These are phyloP conservation scores for Amanita pseudoporphyria DNA, from an alignment of 768 basidiomycete species.

Conservation along the genomic window DNA sequence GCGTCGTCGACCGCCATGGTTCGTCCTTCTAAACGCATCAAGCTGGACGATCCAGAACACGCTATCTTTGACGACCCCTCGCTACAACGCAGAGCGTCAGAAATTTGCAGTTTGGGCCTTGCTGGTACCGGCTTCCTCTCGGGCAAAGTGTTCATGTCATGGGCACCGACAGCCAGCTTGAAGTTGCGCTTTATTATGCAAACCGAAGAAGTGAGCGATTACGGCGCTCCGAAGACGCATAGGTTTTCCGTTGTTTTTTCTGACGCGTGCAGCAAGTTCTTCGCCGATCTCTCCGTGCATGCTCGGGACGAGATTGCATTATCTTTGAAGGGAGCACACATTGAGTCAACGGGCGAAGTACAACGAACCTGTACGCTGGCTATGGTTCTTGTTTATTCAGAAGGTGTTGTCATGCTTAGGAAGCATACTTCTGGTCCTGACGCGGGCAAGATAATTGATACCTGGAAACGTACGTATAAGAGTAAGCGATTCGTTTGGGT, in stretches of 20 bases:
- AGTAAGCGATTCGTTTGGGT: neutral
- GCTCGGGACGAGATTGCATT: slow-evolving; percentile 34
- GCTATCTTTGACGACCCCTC: slow-evolving; percentile 15
- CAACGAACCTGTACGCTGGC: slow-evolving; percentile 25
- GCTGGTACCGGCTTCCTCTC: slow-evolving; percentile 30
- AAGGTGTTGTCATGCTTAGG: slow-evolving; percentile 32
- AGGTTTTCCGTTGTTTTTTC: slow-evolving; percentile 31
- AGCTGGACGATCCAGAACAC: slow-evolving; percentile 5
- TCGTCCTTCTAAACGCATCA: slow-evolving; percentile 12
- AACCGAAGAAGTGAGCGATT: slow-evolving; percentile 11
- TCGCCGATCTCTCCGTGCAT: slow-evolving; percentile 28
- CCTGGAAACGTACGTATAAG: slow-evolving; percentile 28
- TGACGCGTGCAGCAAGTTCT: slow-evolving; percentile 20
- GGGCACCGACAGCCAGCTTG: slow-evolving; percentile 21
- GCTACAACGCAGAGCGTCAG: slow-evolving; percentile 20
- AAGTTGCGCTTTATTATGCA: slow-evolving; percentile 24
- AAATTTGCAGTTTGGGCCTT: slow-evolving; percentile 20
- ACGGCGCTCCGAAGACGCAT: slow-evolving; percentile 13
- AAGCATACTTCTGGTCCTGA: slow-evolving; percentile 17
- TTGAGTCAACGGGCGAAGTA: slow-evolving; percentile 19
- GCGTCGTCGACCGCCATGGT: neutral
- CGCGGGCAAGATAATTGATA: slow-evolving; percentile 21
- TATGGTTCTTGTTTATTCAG: slow-evolving; percentile 29
- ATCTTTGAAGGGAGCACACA: slow-evolving; percentile 33
- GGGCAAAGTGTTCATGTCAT: slow-evolving; percentile 35